Evolutionary conservation across 257 asterid species (phyloP).

Genomic region (Solanum paucissectum): DNA sequence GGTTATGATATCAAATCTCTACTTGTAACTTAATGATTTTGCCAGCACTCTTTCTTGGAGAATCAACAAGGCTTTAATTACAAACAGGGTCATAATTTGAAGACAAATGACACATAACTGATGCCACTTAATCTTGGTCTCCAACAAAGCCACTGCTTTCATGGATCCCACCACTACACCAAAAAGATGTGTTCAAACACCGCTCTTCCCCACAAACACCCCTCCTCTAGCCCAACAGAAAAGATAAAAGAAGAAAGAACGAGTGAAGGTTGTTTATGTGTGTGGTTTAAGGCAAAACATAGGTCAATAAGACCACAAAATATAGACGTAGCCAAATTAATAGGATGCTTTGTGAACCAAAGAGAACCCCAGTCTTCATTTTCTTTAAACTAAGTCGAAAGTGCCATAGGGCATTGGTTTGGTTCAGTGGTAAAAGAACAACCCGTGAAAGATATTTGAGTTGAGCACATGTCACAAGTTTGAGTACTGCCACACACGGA

Average conservation of each 20-base stretch:
- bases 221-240: background rate
- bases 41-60: background rate
- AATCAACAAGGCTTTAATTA: background rate
- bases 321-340: background rate
- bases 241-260: background rate
- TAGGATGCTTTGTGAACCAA: background rate
- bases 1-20: background rate
- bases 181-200: background rate
- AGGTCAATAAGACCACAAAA: background rate
- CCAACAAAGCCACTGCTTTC: background rate
- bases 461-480: background rate
- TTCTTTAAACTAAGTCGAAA: background rate
- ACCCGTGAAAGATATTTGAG: background rate
- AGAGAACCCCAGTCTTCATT: background rate
- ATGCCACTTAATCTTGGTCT: background rate
- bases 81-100: background rate
- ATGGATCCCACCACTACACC: constrained; percentile 2
- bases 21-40: background rate
- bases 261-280: background rate
- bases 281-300: background rate
- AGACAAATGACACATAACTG: background rate
- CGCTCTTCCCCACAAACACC: background rate
- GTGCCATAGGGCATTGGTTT: background rate
- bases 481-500: background rate
- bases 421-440: background rate